Percentiles rank a stretch among this genome's conserved stretches.
These are phyloP conservation scores for Periconia digitata DNA, from an alignment of 2,329 filamentous ascomycete genomes.

Conservation along the genomic window DNA sequence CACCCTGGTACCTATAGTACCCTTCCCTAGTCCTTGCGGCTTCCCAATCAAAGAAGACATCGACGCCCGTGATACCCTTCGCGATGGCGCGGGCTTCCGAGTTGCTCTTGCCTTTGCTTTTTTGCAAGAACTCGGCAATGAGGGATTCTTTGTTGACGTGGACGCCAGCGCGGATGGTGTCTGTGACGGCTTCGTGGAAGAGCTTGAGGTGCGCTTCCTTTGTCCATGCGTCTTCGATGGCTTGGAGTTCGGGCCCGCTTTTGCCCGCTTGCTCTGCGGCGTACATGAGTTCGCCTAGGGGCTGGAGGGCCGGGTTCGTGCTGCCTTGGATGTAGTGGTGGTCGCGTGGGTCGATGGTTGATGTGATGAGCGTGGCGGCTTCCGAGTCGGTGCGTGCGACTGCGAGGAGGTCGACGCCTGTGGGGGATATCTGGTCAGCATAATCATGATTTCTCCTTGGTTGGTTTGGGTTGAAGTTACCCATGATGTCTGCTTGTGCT, in stretches of 20 bases:
- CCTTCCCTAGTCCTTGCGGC: slow-evolving; percentile 89
- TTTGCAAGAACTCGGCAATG: slow-evolving; percentile 65
- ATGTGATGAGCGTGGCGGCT: slow-evolving; percentile 94
- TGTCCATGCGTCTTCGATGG: slow-evolving; percentile 89
- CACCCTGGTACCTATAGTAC: slow-evolving; percentile 90
- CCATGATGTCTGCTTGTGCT: slow-evolving; percentile 98
- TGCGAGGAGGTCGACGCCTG: slow-evolving; percentile 80
- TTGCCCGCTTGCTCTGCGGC: slow-evolving; percentile 83
- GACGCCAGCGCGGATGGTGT: slow-evolving; percentile 72
- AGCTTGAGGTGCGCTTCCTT: slow-evolving; percentile 77
- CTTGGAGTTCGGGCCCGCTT: slow-evolving; percentile 76
- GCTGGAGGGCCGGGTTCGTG: slow-evolving; percentile 82
- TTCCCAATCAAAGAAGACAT: slow-evolving; percentile 95
- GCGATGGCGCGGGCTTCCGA: slow-evolving; percentile 78
- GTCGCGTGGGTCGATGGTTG: slow-evolving; percentile 92
- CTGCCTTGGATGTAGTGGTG: slow-evolving; percentile 89
- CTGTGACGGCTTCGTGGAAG: slow-evolving; percentile 86
- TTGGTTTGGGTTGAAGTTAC: slow-evolving; percentile 44
- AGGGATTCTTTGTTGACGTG: slow-evolving; percentile 69
- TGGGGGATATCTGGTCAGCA: neutral
- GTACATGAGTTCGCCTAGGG: slow-evolving; percentile 88
- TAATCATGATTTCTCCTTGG: neutral
- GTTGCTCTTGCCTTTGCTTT: slow-evolving; percentile 82
- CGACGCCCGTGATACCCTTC: slow-evolving; percentile 71
- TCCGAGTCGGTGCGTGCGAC: slow-evolving; percentile 96